Conservation (phyloP, 768 basidiomycete species). For the Lactarius tabidus region DNA sequence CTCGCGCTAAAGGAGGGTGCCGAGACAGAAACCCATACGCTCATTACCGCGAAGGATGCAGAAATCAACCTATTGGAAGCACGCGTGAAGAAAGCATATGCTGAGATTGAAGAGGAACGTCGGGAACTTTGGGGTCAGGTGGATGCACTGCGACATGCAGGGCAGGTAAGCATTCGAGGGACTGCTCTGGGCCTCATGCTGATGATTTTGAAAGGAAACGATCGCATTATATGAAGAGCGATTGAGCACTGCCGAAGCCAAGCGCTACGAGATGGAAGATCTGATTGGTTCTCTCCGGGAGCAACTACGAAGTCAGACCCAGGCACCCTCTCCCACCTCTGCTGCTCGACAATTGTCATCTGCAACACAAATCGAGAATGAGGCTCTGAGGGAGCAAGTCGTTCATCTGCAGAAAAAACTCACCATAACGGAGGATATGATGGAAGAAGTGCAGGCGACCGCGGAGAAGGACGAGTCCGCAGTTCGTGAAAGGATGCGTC, state of each 20-base stretch:
- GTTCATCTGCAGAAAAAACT: conserved; percentile 80
- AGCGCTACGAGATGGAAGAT: conserved; percentile 76
- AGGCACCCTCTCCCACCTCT: conserved; percentile 36
- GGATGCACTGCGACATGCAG: conserved; percentile 82
- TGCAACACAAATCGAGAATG: conserved; percentile 92
- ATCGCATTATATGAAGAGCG: conserved; percentile 94
- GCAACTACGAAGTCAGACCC: conserved; percentile 35
- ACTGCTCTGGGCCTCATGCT: background rate
- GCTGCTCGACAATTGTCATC: conserved; percentile 47
- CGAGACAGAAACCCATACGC: conserved; percentile 46
- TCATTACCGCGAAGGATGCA: conserved; percentile 52
- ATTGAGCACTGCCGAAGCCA: conserved; percentile 62
- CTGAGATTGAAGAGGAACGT: conserved; percentile 54
- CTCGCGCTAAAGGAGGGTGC: conserved; percentile 49
- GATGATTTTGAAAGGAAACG: conserved; percentile 59
- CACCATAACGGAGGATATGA: conserved; percentile 69
- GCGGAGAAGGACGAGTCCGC: conserved; percentile 71
- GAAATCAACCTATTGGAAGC: conserved; percentile 56
- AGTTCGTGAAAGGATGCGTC: conserved; percentile 58
- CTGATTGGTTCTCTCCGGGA: conserved; percentile 56
- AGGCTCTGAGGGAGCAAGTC: conserved; percentile 86
- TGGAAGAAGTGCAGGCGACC: conserved; percentile 69
- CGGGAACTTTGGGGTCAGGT: conserved; percentile 67
- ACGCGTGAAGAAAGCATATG: conserved; percentile 42
- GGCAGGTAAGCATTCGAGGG: conserved; percentile 56